These are phyloP conservation scores for Plasmopara viticola DNA, from an alignment of 352 stramenopile genomes.

Conservation along the genomic window DNA sequence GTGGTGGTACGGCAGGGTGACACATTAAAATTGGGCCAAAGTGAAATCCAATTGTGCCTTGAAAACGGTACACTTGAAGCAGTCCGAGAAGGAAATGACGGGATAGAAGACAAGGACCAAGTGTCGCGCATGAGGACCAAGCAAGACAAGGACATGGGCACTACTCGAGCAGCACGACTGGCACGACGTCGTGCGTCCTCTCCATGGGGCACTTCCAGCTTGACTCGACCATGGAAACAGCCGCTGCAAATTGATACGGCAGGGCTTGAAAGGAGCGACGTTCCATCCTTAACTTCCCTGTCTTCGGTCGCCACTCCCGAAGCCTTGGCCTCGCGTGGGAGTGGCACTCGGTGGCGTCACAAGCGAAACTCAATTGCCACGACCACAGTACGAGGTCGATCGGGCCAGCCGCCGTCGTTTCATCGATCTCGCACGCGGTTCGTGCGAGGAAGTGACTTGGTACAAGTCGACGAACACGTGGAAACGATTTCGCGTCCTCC, in stretches of 20 bases:
- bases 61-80: constrained; percentile 7
- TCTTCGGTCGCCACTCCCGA: constrained; percentile 23
- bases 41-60: constrained; percentile 41
- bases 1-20: constrained; percentile 55
- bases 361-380: constrained; percentile 51
- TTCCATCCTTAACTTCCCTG: not conserved
- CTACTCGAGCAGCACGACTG: constrained; percentile 1
- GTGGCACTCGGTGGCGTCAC: constrained; percentile 33
- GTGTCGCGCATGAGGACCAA: constrained; percentile 7
- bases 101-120: constrained; percentile 8
- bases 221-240: constrained; percentile 11
- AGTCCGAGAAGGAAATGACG: constrained; percentile 4
- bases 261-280: constrained; percentile 11
- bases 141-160: constrained; percentile 6
- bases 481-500: constrained; percentile 11
- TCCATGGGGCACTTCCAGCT: constrained; percentile 11
- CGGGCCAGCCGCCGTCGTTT: constrained; percentile 15
- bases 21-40: constrained; percentile 43
- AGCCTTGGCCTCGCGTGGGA: constrained; percentile 53
- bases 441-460: constrained; percentile 8
- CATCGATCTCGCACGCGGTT: constrained; percentile 21
- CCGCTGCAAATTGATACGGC: constrained; percentile 29
- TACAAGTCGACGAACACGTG: constrained; percentile 1
- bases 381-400: constrained; percentile 13
- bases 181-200: constrained; percentile 15